These are phyloP conservation scores for Torulaspora indica DNA, from an alignment of 805 yeast genomes.

Conservation along the genomic window DNA sequence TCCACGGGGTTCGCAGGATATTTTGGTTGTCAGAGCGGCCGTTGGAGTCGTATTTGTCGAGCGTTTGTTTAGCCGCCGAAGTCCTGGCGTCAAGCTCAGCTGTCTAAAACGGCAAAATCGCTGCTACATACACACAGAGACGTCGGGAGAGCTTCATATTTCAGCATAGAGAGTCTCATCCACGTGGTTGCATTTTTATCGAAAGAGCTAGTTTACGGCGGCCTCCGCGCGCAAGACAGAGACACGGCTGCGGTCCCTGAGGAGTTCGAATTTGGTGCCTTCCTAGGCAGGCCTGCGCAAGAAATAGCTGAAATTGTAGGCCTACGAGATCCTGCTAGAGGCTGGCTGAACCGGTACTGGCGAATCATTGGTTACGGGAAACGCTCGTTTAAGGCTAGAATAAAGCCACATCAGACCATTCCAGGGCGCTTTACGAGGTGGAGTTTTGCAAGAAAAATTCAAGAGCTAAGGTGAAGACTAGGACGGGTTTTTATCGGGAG, in stretches of 20 bases:
- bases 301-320: too few relatives aligned
- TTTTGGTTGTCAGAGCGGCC: not conserved
- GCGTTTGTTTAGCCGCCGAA: constrained; percentile 1
- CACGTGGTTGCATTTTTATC: too few relatives aligned
- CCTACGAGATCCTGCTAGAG: too few relatives aligned
- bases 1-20: not conserved
- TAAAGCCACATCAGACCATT: constrained; percentile 2
- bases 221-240: too few relatives aligned
- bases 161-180: not conserved
- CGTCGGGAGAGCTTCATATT: not conserved
- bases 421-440: not conserved
- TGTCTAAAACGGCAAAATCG: not conserved
- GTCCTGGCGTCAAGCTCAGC: not conserved
- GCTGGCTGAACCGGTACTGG: not conserved
- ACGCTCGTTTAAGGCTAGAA: constrained; percentile 2
- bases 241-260: too few relatives aligned
- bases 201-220: too few relatives aligned
- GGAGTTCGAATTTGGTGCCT: too few relatives aligned
- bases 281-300: too few relatives aligned
- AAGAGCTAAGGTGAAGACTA: not conserved
- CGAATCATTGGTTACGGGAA: constrained; percentile 3
- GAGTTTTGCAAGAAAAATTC: not conserved
- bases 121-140: not conserved
- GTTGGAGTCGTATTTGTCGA: not conserved
- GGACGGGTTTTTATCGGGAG: constrained; percentile 4